Evolutionary conservation across 495 filamentous ascomycete genomes (phyloP).

Genomic region (Aspergillus coremiiformis): DNA sequence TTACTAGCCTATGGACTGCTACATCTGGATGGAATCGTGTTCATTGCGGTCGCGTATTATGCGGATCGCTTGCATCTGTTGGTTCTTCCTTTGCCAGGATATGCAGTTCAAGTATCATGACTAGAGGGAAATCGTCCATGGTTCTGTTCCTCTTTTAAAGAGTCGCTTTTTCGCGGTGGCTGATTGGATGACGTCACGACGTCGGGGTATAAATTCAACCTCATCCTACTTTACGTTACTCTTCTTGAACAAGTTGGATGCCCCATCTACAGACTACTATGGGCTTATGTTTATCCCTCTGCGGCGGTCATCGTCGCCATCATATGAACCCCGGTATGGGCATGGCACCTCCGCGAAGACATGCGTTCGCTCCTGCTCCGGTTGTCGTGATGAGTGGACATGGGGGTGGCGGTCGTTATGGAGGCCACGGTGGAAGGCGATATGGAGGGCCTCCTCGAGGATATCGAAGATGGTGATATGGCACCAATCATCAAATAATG

Average conservation of each 20-base stretch:
- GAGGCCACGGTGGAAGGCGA: too few species aligned
- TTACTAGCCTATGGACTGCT: conserved; percentile 40
- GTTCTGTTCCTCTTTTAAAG: not conserved
- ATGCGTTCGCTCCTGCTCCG: not conserved
- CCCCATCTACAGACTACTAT: not conserved
- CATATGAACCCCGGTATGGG: not conserved
- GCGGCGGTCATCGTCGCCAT: not conserved
- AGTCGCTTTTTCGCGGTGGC: too few species aligned
- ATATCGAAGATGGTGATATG: too few species aligned
- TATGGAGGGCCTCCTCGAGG: too few species aligned
- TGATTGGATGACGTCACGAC: too few species aligned
- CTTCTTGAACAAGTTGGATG: too few species aligned
- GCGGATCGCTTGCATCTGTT: conserved; percentile 34
- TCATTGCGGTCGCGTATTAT: conserved; percentile 33
- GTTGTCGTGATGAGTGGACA: not conserved
- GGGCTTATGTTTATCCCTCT: not conserved
- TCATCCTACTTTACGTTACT: not conserved
- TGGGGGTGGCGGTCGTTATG: not conserved
- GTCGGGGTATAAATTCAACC: not conserved
- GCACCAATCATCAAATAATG: too few species aligned
- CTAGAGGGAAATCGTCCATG: too few species aligned
- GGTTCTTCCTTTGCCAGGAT: conserved; percentile 9
- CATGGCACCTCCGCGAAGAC: not conserved
- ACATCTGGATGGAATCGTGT: conserved; percentile 30
- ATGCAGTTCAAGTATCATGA: conserved; percentile 46